These are phyloP conservation scores for Mollisiaceae sp. DNA, from an alignment of 2,329 filamentous ascomycete species.

Conservation along the genomic window DNA sequence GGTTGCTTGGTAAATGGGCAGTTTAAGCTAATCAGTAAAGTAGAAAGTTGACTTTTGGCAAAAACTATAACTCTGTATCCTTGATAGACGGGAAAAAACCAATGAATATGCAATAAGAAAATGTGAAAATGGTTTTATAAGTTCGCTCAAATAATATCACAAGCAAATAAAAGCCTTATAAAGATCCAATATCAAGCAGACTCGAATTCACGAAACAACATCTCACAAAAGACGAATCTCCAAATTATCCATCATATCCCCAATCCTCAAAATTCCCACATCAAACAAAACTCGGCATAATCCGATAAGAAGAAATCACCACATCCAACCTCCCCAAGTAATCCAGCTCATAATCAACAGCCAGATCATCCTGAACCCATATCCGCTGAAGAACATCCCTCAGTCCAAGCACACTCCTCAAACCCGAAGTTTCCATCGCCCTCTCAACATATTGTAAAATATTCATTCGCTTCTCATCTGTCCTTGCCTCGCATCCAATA, in stretches of 20 bases:
- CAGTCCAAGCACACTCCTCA: slow-evolving; percentile 25
- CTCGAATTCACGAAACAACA: neutral
- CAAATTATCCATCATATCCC: slow-evolving; percentile 14
- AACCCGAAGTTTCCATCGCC: slow-evolving; percentile 21
- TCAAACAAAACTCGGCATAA: slow-evolving; percentile 29
- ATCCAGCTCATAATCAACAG: slow-evolving; percentile 25
- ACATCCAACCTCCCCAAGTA: slow-evolving; percentile 24
- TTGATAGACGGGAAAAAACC: too few species aligned
- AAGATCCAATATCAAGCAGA: too few species aligned
- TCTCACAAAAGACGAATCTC: neutral
- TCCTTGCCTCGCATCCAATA: slow-evolving; percentile 40
- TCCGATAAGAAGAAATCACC: slow-evolving; percentile 25
- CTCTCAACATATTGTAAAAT: slow-evolving; percentile 30
- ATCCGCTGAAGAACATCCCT: slow-evolving; percentile 23
- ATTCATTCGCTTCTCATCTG: slow-evolving; percentile 34
- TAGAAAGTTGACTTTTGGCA: too few species aligned
- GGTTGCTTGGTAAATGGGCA: too few species aligned
- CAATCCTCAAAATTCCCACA: slow-evolving; percentile 20
- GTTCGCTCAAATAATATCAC: too few species aligned
- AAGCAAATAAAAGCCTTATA: too few species aligned
- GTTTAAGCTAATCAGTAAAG: too few species aligned
- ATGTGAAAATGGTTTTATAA: too few species aligned
- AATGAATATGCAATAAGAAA: too few species aligned
- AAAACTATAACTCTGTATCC: too few species aligned
- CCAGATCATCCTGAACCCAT: slow-evolving; percentile 30